These are phyloP conservation scores for Eucalyptus caleyi DNA, from an alignment of 345 rosid species.

Conservation along the genomic window DNA sequence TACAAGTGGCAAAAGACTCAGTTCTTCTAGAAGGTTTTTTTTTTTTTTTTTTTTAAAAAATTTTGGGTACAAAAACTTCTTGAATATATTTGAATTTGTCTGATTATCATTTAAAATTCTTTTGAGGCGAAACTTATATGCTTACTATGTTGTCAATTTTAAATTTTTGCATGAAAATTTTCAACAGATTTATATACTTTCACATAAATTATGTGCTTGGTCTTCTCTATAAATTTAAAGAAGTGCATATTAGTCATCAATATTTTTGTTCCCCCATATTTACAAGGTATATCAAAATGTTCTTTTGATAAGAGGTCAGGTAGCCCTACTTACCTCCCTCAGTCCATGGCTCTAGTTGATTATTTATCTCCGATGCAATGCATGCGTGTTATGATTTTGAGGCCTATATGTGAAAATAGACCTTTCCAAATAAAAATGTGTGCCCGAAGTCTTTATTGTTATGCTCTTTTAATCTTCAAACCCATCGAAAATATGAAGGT, in stretches of 20 bases:
- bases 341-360: fast-evolving
- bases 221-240: neutral
- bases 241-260: neutral
- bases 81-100: neutral
- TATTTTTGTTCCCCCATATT: neutral
- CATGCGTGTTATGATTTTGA: neutral
- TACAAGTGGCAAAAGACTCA: neutral
- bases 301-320: fast-evolving
- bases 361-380: fast-evolving
- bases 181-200: fast-evolving
- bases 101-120: neutral
- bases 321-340: neutral
- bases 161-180: neutral
- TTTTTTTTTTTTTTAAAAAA: neutral
- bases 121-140: neutral
- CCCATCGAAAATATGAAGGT: fast-evolving
- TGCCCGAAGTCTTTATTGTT: fast-evolving
- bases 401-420: fast-evolving
- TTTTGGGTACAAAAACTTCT: fast-evolving
- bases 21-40: neutral
- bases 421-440: neutral
- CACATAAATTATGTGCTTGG: neutral
- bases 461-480: neutral
- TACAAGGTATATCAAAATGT: neutral
- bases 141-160: neutral